phyloP scores from a whole-genome alignment of 768 basidiomycete genomes.

The Termitomyces sp. region DNA sequence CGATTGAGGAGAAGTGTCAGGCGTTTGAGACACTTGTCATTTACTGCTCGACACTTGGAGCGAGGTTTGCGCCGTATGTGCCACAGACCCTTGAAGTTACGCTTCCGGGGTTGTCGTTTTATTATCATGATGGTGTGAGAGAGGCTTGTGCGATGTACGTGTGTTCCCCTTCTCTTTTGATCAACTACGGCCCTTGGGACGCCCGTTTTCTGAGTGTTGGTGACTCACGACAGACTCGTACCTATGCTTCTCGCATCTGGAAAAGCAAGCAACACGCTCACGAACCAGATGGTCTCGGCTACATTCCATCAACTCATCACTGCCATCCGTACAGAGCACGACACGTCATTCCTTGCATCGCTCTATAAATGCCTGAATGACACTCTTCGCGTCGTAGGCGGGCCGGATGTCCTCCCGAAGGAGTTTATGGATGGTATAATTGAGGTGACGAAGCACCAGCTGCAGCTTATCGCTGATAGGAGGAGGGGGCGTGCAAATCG shows the following conservation, averaged over 20 bases:
- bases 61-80: constrained; percentile 70
- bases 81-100: constrained; percentile 69
- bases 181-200: too few relatives aligned
- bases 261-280: constrained; percentile 61
- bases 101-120: constrained; percentile 67
- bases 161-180: not conserved
- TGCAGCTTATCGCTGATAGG: constrained; percentile 65
- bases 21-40: constrained; percentile 87
- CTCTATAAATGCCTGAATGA: constrained; percentile 71
- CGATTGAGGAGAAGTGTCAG: constrained; percentile 84
- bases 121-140: constrained; percentile 82
- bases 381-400: constrained; percentile 56
- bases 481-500: constrained; percentile 52
- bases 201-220: too few relatives aligned
- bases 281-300: constrained; percentile 64
- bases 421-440: constrained; percentile 54
- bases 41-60: constrained; percentile 66
- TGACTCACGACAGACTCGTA: constrained; percentile 46
- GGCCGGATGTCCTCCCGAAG: constrained; percentile 46
- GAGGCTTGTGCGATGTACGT: constrained; percentile 75
- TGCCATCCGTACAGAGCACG: constrained; percentile 64
- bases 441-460: constrained; percentile 70
- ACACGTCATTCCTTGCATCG: constrained; percentile 74
- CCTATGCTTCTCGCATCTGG: constrained; percentile 71
- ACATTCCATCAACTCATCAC: constrained; percentile 64